Evolutionary conservation across 495 filamentous ascomycete species (phyloP), one percentile per base, ranked within the genome.

Genomic region (Penicillium paxilli): DNA sequence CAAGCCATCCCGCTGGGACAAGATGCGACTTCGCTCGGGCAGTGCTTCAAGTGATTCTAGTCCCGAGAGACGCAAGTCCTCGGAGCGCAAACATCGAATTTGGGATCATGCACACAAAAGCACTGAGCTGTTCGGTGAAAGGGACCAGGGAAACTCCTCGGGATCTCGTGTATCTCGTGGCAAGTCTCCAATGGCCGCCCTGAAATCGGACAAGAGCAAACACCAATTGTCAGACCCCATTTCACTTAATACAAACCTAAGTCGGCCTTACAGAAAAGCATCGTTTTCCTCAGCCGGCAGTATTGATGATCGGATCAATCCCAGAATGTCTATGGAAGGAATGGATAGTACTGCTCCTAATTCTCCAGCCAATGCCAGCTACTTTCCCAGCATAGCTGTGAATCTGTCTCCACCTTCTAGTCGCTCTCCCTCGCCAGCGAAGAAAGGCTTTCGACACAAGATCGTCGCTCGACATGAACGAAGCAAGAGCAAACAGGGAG

Each of bases 371-470:
- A 63, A 70, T 11, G 47, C 65, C 17, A 57, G 66, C n/a, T 76
- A 77, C 44, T 76, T 83, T 48, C 83, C 83, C 5, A 83, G 80
- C 52, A 82, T 85, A 55, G 74, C 80, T 10, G 79, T 78, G 30
- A 81, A 83, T 55, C 46, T 83, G 14, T 83, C 81, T 17, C 72
- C 78, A 9, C 74, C 80, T 2, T 72, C 69, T 5, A 85, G 81
- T 54, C 74, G 81, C 30, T 74, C 71, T 23, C 64, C 74, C 1
- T 85, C 82, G 21, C 81, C 81, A 44, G 60, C 67, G 1, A 77
- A 80, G 56, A 78, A 64, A 52, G 65, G 71, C 7, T 62, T 82
- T 20, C 68, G 72, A 11, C 74, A 73, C 9, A 73, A 75, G 28
- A 74, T 81, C 32, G 69, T 51, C 2, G 57, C 75, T 25, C 70